These are phyloP conservation scores for Bretziella fagacearum DNA, from an alignment of 2,329 filamentous ascomycete species.

Conservation along the genomic window DNA sequence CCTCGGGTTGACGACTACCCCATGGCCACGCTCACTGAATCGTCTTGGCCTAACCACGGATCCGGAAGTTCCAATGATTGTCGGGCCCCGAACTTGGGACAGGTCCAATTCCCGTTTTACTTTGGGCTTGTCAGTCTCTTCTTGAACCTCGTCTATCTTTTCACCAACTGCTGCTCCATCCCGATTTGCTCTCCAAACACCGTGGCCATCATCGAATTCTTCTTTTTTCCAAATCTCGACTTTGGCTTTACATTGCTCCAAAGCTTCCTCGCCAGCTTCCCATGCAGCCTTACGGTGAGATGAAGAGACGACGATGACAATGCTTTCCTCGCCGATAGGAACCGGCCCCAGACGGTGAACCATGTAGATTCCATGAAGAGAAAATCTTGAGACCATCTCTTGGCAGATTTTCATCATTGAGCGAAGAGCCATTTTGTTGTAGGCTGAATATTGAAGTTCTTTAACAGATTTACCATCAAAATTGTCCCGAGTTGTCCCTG, in stretches of 20 bases:
- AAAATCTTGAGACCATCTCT: conserved; percentile 40
- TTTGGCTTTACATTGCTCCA: conserved; percentile 69
- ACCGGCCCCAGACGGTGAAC: conserved; percentile 73
- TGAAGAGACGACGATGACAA: conserved; percentile 71
- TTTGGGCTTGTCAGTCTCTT: neutral
- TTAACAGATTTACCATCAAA: conserved; percentile 57
- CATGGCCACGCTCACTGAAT: conserved; percentile 6
- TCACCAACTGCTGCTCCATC: conserved; percentile 46
- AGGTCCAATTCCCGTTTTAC: conserved; percentile 1
- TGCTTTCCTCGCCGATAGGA: conserved; percentile 82
- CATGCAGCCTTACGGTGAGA: conserved; percentile 74
- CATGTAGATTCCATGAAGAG: conserved; percentile 57
- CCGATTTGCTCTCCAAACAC: conserved; percentile 74
- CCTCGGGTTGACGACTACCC: conserved; percentile 1
- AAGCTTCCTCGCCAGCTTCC: conserved; percentile 71
- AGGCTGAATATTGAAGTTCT: conserved; percentile 59
- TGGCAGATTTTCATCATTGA: conserved; percentile 50
- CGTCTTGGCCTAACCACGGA: conserved; percentile 3
- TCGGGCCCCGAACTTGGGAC: neutral
- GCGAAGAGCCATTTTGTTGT: conserved; percentile 50
- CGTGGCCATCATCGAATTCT: conserved; percentile 63
- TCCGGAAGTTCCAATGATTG: neutral
- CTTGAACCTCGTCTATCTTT: conserved; percentile 22
- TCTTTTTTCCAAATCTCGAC: conserved; percentile 96
- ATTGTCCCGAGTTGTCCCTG: conserved; percentile 61